Base-by-base conservation (phyloP, 2,329 filamentous ascomycete species). In the Esteya vermicola region DNA sequence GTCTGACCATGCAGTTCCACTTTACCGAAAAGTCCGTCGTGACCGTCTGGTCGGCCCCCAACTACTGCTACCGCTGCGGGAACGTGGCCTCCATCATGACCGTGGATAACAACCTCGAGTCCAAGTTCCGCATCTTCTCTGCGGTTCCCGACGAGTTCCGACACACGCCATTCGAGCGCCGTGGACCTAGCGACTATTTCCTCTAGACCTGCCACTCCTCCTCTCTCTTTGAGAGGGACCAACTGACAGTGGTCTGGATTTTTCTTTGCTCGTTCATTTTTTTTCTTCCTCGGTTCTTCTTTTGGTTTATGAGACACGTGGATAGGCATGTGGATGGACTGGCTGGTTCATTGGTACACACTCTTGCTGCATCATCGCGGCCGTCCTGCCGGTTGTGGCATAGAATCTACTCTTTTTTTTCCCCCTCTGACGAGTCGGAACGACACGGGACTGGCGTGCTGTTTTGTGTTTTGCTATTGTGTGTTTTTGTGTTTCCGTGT, bases 51-150 rank as follows among this genome's bases (percentile, higher is more conserved):
- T 95, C 86, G 44, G 91, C 91, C 4, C 91, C 91, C 5, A 98
- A 93, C 57, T 91, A 91, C 60, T 93, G 85, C 58, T 94, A 94
- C 58, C 74, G 88, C 40, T 98, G 91, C 59, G 91, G 91, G 28
- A 98, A 98, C 54, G 77, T 96, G 56, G 91, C 91, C 8, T 95
- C 88, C 55, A 93, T 95, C 56, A 94, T 94, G 79, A 86, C 86
- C 39, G 78, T 95, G 22, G 78, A 81, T 49, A 81, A 82, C 52
- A 81, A 91, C 52, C 68, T 95, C 39, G 78, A 85, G 45, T 86
- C 89, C 25, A 85, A 83, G 52, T 98, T 98, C 65, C 91, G 81
- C 58, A 91, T 93, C 53, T 93, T 93, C 65, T 81, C 77, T 23
- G 85, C 85, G 25, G 85, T 93, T n/a, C 84, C 85, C 0, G 85